phyloP scores from a whole-genome alignment of 306 rosid genomes.

The Fagus sylvatica region DNA sequence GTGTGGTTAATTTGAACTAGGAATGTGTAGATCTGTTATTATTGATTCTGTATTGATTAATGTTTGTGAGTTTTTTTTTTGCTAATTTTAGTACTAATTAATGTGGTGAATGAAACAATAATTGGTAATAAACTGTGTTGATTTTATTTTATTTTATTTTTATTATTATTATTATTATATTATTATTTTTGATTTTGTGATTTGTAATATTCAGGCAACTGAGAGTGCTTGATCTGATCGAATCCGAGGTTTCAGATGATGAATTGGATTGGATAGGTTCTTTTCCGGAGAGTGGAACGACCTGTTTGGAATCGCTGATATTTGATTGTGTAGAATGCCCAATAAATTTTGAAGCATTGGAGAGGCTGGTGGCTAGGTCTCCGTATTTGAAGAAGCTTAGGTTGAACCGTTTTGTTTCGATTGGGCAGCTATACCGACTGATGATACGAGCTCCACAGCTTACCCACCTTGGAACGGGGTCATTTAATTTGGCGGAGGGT shows the following conservation, averaged over 20 bases:
- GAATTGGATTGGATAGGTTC: conserved; percentile 84
- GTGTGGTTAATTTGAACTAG: not conserved
- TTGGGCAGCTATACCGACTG: conserved; percentile 54
- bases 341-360: conserved; percentile 75
- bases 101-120: no score
- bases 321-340: conserved; percentile 69
- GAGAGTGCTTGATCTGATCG: conserved; percentile 81
- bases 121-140: no score
- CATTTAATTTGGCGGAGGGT: conserved; percentile 43
- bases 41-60: not conserved
- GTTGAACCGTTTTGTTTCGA: conserved; percentile 55
- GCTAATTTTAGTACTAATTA: not conserved
- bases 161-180: not conserved
- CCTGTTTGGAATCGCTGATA: conserved; percentile 64
- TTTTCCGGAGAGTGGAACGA: conserved; percentile 62
- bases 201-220: conserved; percentile 50
- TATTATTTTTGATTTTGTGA: not conserved
- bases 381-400: conserved; percentile 73
- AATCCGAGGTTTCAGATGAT: conserved; percentile 54
- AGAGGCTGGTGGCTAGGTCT: conserved; percentile 74
- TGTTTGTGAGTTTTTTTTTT: conserved; percentile 6
- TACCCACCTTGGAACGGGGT: conserved; percentile 79
- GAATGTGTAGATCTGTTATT: conserved; percentile 12
- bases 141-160: not conserved
- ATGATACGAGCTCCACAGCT: conserved; percentile 70